A percentile compares a stretch with the other conserved stretches of the same genome.
phyloP scores from a whole-genome alignment of 1,284 basidiomycete species.

The Albatrellus sp. region DNA sequence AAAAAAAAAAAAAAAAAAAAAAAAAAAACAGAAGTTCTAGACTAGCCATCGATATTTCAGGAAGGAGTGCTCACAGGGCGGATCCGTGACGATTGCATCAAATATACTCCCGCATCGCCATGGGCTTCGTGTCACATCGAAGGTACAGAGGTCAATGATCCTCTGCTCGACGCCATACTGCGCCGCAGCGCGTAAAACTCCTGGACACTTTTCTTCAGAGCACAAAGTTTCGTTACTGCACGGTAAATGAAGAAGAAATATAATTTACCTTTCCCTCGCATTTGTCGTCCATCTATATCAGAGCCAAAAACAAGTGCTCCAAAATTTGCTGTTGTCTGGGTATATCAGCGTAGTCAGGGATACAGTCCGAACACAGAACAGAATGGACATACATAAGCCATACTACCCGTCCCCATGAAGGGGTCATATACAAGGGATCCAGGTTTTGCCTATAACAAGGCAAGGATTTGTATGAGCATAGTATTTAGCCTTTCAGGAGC shows the following conservation, averaged over 20 bases:
- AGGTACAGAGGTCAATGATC: slow-evolving; percentile 80
- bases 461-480: neutral
- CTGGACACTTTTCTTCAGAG: slow-evolving; percentile 39
- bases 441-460: slow-evolving; percentile 51
- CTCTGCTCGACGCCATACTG: slow-evolving; percentile 75
- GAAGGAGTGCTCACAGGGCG: slow-evolving; percentile 56
- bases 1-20: too few species aligned
- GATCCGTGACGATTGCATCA: slow-evolving; percentile 92
- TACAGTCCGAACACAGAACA: neutral
- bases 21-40: too few species aligned
- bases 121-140: slow-evolving; percentile 83
- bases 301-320: slow-evolving; percentile 85
- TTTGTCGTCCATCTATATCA: slow-evolving; percentile 95
- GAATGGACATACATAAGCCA: slow-evolving; percentile 63
- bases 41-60: too few species aligned
- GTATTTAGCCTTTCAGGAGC: neutral
- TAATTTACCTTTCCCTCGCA: slow-evolving; percentile 77
- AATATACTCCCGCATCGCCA: slow-evolving; percentile 84
- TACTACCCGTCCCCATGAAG: slow-evolving; percentile 93
- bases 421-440: slow-evolving; percentile 94
- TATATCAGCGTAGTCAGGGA: too few species aligned
- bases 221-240: slow-evolving; percentile 7
- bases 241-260: neutral
- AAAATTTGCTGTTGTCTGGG: slow-evolving; percentile 72
- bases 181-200: slow-evolving; percentile 68